Evolutionary conservation across 2,329 filamentous ascomycete genomes (phyloP).

Genomic region (Calycina herbarum): DNA sequence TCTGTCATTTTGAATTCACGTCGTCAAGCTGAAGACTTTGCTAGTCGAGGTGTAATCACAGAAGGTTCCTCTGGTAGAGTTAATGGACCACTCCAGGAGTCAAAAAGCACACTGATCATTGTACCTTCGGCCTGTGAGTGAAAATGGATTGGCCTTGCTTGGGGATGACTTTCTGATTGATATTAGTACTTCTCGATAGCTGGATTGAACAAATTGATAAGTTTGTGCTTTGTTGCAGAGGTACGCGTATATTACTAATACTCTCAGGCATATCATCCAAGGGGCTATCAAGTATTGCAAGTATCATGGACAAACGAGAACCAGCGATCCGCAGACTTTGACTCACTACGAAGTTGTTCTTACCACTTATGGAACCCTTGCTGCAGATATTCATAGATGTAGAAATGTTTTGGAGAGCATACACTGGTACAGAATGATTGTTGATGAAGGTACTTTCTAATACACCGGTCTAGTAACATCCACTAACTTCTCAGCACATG

Average conservation of each 20-base stretch:
- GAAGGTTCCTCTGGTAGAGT: background rate
- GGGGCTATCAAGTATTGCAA: conserved; percentile 23
- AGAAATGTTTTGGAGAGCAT: conserved; percentile 38
- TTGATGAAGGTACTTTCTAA: conserved; percentile 45
- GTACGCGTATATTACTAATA: background rate
- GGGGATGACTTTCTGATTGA: background rate
- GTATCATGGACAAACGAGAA: conserved; percentile 42
- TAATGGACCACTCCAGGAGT: background rate
- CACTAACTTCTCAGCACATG: conserved; percentile 43
- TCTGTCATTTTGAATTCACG: conserved; percentile 42
- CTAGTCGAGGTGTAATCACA: background rate
- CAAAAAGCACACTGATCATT: conserved; percentile 46
- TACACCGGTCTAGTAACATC: too few relatives aligned
- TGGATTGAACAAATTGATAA: background rate
- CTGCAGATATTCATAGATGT: conserved; percentile 37
- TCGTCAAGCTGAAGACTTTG: background rate
- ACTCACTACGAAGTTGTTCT: conserved; percentile 44
- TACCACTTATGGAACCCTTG: conserved; percentile 49
- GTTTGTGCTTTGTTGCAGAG: background rate
- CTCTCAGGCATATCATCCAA: conserved; percentile 28
- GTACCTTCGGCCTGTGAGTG: conserved; percentile 46
- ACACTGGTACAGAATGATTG: conserved; percentile 45
- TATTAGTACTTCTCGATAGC: background rate
- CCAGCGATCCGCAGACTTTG: conserved; percentile 33
- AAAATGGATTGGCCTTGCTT: too few relatives aligned